Conservation (phyloP, 2,329 filamentous ascomycete species). For the Alternaria gaisen region DNA sequence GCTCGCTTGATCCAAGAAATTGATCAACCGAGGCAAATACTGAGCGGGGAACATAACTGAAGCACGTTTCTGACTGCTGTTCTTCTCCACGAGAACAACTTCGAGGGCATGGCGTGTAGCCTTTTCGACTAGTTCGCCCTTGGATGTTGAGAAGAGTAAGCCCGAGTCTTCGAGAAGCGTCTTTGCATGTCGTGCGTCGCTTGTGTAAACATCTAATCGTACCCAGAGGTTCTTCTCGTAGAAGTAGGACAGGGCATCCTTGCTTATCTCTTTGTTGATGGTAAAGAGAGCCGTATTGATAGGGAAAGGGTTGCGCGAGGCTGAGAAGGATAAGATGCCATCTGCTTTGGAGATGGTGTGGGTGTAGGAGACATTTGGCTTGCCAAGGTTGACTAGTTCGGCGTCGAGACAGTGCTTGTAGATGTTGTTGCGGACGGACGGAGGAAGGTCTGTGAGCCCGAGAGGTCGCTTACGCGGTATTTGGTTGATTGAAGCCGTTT, state of each 20-base stretch:
- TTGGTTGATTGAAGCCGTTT: conserved; percentile 21
- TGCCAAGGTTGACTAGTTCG: conserved; percentile 43
- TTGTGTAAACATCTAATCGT: conserved; percentile 34
- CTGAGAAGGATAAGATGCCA: conserved; percentile 35
- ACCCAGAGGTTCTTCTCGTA: conserved; percentile 46
- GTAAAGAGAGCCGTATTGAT: conserved; percentile 38
- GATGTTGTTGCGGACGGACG: conserved; percentile 44
- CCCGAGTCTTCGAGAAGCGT: conserved; percentile 45
- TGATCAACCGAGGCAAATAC: conserved; percentile 46
- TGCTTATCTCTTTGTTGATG: conserved; percentile 36
- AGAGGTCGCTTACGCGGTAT: conserved; percentile 31
- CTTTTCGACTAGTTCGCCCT: conserved; percentile 13
- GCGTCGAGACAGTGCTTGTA: conserved; percentile 47
- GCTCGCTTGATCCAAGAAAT: conserved; percentile 43
- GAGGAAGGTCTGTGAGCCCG: conserved; percentile 37
- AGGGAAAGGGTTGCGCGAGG: conserved; percentile 42
- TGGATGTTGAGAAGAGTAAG: conserved; percentile 36
- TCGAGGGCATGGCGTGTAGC: conserved; percentile 38
- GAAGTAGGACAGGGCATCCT: conserved; percentile 39
- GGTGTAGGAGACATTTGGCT: conserved; percentile 43
- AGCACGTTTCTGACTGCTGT: conserved; percentile 37
- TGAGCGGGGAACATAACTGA: conserved; percentile 46
- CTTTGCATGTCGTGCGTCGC: conserved; percentile 43
- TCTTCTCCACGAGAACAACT: conserved; percentile 40
- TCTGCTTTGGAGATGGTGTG: conserved; percentile 31